Evolutionary conservation across 2,329 filamentous ascomycete species (phyloP).

Genomic region (Penicillium sp.): DNA sequence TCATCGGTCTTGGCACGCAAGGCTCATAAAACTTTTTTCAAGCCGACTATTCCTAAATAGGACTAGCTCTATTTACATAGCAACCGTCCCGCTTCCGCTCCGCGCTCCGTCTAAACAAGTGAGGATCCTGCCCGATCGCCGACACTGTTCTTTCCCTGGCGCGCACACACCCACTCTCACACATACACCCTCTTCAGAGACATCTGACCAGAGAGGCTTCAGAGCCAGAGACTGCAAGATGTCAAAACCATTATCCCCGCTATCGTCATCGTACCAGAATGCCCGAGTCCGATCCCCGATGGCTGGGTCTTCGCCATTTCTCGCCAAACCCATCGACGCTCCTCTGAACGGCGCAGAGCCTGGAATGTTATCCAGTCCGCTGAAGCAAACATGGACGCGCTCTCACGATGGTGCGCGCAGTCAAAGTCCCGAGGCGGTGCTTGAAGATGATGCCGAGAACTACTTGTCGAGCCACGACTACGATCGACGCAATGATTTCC

Average conservation of each 20-base stretch:
- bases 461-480: conserved; percentile 3
- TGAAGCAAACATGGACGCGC: conserved; percentile 18
- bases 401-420: conserved; percentile 6
- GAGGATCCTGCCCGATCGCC: not conserved
- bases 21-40: not conserved
- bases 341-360: conserved; percentile 20
- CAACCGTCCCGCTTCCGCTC: conserved; percentile 20
- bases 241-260: conserved; percentile 37
- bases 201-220: not conserved
- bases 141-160: too few species aligned
- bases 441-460: conserved; percentile 7
- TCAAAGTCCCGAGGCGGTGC: conserved; percentile 9
- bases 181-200: not conserved
- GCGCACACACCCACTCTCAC: not conserved
- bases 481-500: not conserved
- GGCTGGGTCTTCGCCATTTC: conserved; percentile 19
- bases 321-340: conserved; percentile 18
- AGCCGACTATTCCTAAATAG: conserved; percentile 8
- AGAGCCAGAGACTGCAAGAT: conserved; percentile 17
- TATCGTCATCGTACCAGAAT: conserved; percentile 39
- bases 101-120: conserved; percentile 18
- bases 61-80: conserved; percentile 30
- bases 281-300: conserved; percentile 29
- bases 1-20: not conserved
- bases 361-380: conserved; percentile 21